Evolutionary conservation across 257 asterid species (phyloP).

Genomic region (Capsicum rhomboideum): DNA sequence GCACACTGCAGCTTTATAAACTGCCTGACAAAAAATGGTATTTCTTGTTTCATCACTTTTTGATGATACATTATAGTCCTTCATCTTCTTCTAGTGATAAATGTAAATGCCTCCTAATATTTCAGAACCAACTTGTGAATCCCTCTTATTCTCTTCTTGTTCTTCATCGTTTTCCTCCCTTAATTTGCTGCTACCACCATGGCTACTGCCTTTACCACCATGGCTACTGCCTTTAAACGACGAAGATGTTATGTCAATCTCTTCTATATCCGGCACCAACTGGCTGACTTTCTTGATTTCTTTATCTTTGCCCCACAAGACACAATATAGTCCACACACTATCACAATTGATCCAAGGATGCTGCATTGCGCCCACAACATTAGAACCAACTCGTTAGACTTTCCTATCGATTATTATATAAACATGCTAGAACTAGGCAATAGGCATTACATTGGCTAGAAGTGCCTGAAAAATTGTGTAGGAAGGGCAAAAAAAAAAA

Average conservation of each 20-base stretch:
- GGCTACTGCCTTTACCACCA: not conserved
- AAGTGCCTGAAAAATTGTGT: not conserved
- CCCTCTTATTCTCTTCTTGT: not conserved
- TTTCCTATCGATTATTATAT: not conserved
- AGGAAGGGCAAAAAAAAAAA: not conserved
- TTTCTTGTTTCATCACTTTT: not conserved
- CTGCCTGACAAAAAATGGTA: not conserved
- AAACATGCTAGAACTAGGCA: not conserved
- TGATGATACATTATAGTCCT: not conserved
- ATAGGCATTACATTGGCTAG: not conserved
- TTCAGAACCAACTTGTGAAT: constrained; percentile 3
- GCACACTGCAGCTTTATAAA: not conserved
- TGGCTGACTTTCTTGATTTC: constrained; percentile 35
- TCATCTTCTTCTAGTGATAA: not conserved
- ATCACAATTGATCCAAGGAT: constrained; percentile 53
- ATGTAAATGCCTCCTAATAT: constrained; percentile 1
- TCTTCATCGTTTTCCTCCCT: not conserved
- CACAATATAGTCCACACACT: constrained; percentile 43
- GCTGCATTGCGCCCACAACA: constrained; percentile 8
- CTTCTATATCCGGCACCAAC: constrained; percentile 14
- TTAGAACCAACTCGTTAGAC: not conserved
- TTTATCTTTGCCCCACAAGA: constrained; percentile 59
- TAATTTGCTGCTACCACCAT: not conserved
- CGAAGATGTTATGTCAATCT: not conserved
- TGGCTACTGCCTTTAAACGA: not conserved